Evolutionary conservation across 805 yeast genomes (phyloP), one percentile per base, ranked within the genome.

Genomic region (Schizosaccharomyces lindneri): DNA sequence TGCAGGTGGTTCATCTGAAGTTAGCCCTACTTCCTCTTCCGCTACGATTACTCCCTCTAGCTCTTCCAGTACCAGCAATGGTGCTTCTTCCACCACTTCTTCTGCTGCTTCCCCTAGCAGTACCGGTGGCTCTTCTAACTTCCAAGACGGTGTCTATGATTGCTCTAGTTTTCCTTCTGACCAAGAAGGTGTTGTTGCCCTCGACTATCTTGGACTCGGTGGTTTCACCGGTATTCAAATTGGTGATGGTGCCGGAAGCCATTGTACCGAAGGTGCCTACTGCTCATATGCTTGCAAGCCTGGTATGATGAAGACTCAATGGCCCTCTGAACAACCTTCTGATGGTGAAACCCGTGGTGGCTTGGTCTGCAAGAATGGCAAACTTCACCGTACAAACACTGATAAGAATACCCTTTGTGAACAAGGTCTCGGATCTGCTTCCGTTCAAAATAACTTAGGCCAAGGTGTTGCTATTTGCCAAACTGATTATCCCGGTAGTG

Each of bases 401-500:
- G 75, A 77, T 73, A 65, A 80, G 63, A 75, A 81, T 67, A 74
- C 80, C 75, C 79, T 90, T 70, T 90, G 98, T 79, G 87, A 78
- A 70, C 85, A 95, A 90, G 97, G 95, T 71, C 74, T 70, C 46
- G 76, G 81, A 62, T 72, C 83, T 61, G 94, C 95, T 60, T 70
- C 73, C 61, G 89, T 85, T 67, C 84, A 77, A 63, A 80, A 81
- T 68, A 76, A 84, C 67, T 74, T 86, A 63, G 70, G 72, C 66
- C 71, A 83, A 64, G 78, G 78, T 61, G 88, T 90, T 68, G 90
- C 97, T 64, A 75, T 93, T 69, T 93, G 98, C 80, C 85, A 97
- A 78, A 90, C 98, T 65, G 98, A 90, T 73, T 90, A 90, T 81
- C 98, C 98, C 70, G 98, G 98, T 76, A 84, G 96, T 66, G 98